Conservation (phyloP, 352 stramenopile genomes). For the Pythium aquatile region DNA sequence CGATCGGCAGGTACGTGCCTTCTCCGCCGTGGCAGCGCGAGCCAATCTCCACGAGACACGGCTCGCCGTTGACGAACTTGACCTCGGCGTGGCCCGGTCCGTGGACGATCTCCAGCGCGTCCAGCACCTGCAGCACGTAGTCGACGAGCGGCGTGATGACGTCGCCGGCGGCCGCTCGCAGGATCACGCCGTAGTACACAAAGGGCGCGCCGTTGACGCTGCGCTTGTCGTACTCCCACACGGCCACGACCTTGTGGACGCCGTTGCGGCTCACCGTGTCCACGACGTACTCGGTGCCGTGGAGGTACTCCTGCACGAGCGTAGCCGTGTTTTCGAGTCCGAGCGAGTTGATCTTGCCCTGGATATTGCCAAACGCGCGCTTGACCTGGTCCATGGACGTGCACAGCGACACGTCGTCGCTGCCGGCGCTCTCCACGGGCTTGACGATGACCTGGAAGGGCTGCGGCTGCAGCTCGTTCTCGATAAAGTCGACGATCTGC, state of each 20-base stretch:
- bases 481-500: constrained; percentile 72
- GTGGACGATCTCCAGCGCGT: constrained; percentile 72
- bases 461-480: constrained; percentile 52
- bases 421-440: constrained; percentile 74
- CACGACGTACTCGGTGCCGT: constrained; percentile 96
- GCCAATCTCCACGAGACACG: constrained; percentile 95
- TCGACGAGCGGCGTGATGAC: constrained; percentile 79
- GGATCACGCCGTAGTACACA: constrained; percentile 91
- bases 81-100: constrained; percentile 80
- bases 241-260: constrained; percentile 92
- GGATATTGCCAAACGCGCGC: constrained; percentile 80
- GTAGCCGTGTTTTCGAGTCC: constrained; percentile 82
- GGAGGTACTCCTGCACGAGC: constrained; percentile 93
- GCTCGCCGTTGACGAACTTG: constrained; percentile 78
- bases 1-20: constrained; percentile 91
- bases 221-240: constrained; percentile 99
- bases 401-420: constrained; percentile 81
- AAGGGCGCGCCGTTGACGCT: constrained; percentile 93
- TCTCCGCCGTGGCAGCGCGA: constrained; percentile 94
- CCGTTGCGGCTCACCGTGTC: constrained; percentile 94
- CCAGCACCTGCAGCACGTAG: constrained; percentile 77
- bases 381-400: constrained; percentile 68
- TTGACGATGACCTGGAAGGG: constrained; percentile 92
- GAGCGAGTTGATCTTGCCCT: constrained; percentile 86
- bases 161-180: constrained; percentile 54